Conservation (phyloP, 163 green algal genomes). For the Scenedesmus sp. region DNA sequence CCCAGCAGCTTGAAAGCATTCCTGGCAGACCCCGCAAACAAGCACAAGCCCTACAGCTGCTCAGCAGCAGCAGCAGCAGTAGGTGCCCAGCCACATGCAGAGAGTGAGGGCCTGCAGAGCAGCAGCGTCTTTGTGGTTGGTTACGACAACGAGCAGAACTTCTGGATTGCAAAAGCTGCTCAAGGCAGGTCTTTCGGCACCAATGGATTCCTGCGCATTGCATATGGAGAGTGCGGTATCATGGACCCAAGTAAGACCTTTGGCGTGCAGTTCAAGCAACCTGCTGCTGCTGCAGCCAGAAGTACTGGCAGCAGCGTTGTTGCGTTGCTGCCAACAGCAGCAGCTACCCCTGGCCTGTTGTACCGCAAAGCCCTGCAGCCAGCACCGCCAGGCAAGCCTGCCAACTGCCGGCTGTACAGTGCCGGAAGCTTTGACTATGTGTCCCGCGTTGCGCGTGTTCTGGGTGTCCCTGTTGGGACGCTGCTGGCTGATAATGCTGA, state of each 20-base stretch:
- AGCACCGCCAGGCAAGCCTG: background rate
- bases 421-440: background rate
- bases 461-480: background rate
- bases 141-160: background rate
- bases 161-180: background rate
- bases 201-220: background rate
- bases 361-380: background rate
- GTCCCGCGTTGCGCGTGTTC: background rate
- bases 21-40: background rate
- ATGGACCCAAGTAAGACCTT: background rate
- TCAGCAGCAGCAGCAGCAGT: background rate
- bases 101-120: background rate
- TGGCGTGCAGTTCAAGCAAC: background rate
- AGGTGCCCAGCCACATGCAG: background rate
- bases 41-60: conserved; percentile 10
- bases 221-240: background rate
- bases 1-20: background rate
- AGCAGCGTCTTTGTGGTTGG: background rate
- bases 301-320: background rate
- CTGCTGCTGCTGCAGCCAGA: background rate
- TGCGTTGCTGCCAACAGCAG: background rate
- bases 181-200: background rate
- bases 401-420: background rate
- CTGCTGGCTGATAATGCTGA: background rate
- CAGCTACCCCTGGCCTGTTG: background rate